Conservation (phyloP, 257 asterid species). For the Nicotiana tomentosiformis region DNA sequence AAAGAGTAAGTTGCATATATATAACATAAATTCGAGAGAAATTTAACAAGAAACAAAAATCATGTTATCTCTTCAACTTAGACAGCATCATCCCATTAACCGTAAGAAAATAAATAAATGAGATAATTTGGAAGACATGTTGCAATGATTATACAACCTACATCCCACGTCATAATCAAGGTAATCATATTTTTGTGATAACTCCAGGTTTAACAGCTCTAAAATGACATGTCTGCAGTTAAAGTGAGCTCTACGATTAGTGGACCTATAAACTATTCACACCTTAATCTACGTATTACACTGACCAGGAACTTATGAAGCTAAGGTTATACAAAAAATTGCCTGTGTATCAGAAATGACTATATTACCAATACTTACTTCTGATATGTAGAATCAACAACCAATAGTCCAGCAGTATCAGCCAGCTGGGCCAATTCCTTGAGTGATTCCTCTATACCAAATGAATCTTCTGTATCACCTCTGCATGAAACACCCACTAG, state of each 20-base stretch:
- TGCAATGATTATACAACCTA: not conserved
- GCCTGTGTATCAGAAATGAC: not conserved
- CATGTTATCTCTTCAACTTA: not conserved
- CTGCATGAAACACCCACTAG: constrained; percentile 77
- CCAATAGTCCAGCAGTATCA: constrained; percentile 88
- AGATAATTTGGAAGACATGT: not conserved
- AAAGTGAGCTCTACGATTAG: not conserved
- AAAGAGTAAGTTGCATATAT: constrained; percentile 1
- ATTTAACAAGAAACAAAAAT: not conserved
- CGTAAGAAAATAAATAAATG: not conserved
- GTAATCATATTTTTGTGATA: not conserved
- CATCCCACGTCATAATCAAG: not conserved
- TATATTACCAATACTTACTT: constrained; percentile 40
- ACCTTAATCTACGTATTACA: not conserved
- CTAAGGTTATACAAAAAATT: not conserved
- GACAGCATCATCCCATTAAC: not conserved
- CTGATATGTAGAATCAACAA: constrained; percentile 89
- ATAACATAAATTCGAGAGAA: not conserved
- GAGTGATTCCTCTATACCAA: constrained; percentile 81
- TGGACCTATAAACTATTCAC: not conserved
- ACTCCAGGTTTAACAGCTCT: not conserved
- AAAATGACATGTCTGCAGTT: not conserved
- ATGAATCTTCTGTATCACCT: constrained; percentile 51
- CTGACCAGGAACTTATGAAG: not conserved
- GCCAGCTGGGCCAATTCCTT: constrained; percentile 88